phyloP scores from a whole-genome alignment of 495 filamentous ascomycete genomes.

The Tuber borchii region DNA sequence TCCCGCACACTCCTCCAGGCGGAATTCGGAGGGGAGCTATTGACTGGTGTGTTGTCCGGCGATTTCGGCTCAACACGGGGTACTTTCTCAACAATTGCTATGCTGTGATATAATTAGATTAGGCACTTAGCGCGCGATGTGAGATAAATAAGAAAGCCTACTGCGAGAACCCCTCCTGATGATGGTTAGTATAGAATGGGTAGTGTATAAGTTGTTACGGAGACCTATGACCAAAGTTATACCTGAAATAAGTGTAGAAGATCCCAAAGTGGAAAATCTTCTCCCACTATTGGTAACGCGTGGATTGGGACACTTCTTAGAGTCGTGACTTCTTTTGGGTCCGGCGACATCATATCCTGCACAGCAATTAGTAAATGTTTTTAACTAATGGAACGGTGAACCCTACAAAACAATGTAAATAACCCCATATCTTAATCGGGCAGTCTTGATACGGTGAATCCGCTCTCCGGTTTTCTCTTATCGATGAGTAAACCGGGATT shows the following conservation, averaged over 20 bases:
- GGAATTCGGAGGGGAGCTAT: background rate
- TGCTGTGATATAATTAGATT: conserved; percentile 14
- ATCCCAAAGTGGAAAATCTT: conserved; percentile 34
- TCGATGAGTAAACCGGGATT: conserved; percentile 21
- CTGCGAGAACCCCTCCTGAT: conserved; percentile 28
- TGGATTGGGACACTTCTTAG: conserved; percentile 30
- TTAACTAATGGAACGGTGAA: background rate
- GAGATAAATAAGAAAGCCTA: conserved; percentile 7
- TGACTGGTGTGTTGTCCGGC: background rate
- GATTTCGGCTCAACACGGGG: background rate
- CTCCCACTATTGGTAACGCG: conserved; percentile 20
- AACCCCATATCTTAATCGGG: conserved; percentile 32
- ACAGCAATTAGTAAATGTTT: background rate
- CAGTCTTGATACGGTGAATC: conserved; percentile 24
- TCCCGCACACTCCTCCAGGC: background rate
- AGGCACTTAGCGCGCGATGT: background rate
- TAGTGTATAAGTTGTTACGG: background rate
- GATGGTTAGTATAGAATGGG: conserved; percentile 1
- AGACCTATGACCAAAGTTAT: background rate
- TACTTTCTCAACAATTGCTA: conserved; percentile 29
- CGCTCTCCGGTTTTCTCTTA: conserved; percentile 10
- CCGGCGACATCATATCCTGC: conserved; percentile 30
- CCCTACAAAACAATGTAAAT: conserved; percentile 29
- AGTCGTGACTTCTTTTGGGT: conserved; percentile 29
- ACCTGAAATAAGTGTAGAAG: conserved; percentile 32